Base-by-base conservation (phyloP, 2,329 filamentous ascomycete species). In the Aspergillus oerlinghausenensis region DNA sequence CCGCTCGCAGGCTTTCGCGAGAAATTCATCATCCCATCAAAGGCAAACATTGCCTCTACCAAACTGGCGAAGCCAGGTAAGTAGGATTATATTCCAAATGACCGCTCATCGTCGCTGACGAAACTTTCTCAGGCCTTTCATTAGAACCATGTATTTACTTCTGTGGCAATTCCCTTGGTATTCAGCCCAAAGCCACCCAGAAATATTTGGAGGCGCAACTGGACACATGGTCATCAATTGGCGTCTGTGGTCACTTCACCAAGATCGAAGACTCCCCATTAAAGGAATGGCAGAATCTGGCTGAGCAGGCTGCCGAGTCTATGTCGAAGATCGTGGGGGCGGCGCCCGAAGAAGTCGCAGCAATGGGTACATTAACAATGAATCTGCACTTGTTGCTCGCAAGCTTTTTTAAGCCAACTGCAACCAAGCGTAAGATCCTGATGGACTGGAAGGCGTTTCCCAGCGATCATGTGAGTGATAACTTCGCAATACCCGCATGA, bases 361-460 rank as follows among this genome's bases (percentile, higher is more conserved):
- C 91, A 47, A 96, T 96, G 91, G 89, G 92, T 72, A 92, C 89
- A 0, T 76, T 96, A 67, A 95, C 90, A 1, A 84, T 81, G 49
- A 94, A 94, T 71, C 74, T 95, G 58, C 90, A 95, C 71, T 73
- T 93, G 11, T 77, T 93, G 67, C 84, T 95, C 81, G 87, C 88
- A 4, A 89, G 87, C 73, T 94, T 95, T 76, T 95, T 92, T 75
- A 80, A 78, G 59, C 90, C 90, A 0, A 87, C 80, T 0, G 75
- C 78, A 32, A 76, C 79, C 63, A 80, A 74, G 35, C 85, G 87
- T 75, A 93, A 92, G 77, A 88, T 94, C 63, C 85, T 94, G 49
- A 81, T 92, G 43, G 90, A 96, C 72, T 90, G 89, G 77, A 91
- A 91, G 69, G 90, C 91, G 0, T 96, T 96, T 65, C 92, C 91